Percentiles rank a stretch among this genome's conserved stretches.
phyloP scores from a whole-genome alignment of 805 yeast genomes.

The Candida koratica region DNA sequence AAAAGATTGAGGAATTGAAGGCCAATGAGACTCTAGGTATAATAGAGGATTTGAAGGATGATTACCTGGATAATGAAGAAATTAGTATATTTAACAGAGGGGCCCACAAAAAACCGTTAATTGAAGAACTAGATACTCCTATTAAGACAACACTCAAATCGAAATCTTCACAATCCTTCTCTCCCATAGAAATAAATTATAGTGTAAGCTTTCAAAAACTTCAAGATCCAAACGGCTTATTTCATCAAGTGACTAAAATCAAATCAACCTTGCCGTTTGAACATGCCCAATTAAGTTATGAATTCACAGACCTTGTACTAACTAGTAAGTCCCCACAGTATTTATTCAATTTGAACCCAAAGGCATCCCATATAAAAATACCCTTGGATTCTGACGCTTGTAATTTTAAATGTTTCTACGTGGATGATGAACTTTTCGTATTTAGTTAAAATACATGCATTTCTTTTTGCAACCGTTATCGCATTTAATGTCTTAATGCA shows the following conservation, averaged over 20 bases:
- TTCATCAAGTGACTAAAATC: conserved; percentile 7
- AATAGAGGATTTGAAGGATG: conserved; percentile 39
- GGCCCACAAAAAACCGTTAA: conserved; percentile 38
- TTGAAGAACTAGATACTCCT: conserved; percentile 39
- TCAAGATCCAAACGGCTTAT: conserved; percentile 4
- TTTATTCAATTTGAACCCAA: conserved; percentile 6
- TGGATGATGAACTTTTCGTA: conserved; percentile 1
- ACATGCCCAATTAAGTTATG: conserved; percentile 1
- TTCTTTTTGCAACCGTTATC: conserved; percentile 1
- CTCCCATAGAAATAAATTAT: conserved; percentile 2
- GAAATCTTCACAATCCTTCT: neutral
- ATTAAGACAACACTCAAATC: neutral
- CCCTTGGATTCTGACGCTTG: conserved; percentile 1
- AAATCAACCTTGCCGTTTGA: conserved; percentile 12
- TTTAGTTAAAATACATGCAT: conserved; percentile 10
- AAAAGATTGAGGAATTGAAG: conserved; percentile 30
- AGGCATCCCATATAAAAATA: conserved; percentile 2
- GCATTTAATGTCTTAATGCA: conserved; percentile 1
- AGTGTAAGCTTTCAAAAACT: conserved; percentile 16
- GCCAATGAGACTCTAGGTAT: conserved; percentile 42
- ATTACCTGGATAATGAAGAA: conserved; percentile 17
- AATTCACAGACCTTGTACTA: conserved; percentile 6
- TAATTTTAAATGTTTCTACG: conserved; percentile 8
- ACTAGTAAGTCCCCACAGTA: conserved; percentile 1
- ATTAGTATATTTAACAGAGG: conserved; percentile 4